Conservation (phyloP, 208 protist genomes). For the Leishmania tropica region DNA sequence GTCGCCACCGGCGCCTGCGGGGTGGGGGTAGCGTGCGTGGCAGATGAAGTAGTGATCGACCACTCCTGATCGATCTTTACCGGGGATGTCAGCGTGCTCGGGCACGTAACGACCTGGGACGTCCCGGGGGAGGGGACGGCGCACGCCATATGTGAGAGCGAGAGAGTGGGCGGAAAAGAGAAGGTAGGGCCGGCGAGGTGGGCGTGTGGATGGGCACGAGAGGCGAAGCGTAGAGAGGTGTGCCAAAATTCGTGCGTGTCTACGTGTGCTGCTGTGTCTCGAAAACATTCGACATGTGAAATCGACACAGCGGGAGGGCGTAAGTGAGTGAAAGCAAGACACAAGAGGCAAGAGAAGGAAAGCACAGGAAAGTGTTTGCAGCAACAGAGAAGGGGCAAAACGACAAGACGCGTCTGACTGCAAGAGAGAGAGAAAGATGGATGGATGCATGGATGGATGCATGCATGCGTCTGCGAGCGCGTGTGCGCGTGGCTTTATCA, state of each 20-base stretch:
- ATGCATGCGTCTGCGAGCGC: not conserved
- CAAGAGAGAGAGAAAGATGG: not conserved
- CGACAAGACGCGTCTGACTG: not conserved
- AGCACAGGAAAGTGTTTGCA: not conserved
- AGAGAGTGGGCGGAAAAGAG: not conserved
- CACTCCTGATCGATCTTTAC: not conserved
- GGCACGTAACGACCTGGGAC: not conserved
- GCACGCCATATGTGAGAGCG: not conserved
- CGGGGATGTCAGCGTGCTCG: not conserved
- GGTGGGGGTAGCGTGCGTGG: not conserved
- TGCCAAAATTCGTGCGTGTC: not conserved
- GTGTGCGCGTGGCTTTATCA: not conserved
- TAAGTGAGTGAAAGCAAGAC: not conserved
- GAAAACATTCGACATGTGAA: not conserved
- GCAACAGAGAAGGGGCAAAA: too few relatives aligned
- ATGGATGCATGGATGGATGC: not conserved
- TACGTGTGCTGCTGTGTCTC: not conserved
- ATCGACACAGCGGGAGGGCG: not conserved
- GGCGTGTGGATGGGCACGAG: not conserved
- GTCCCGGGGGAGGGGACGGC: not conserved
- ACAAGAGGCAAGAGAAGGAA: not conserved
- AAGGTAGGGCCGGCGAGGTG: not conserved
- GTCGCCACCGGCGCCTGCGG: not conserved
- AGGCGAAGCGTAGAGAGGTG: not conserved
- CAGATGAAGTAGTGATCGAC: not conserved